phyloP scores from a whole-genome alignment of 78 protist species.

The Pirum gemmata region DNA sequence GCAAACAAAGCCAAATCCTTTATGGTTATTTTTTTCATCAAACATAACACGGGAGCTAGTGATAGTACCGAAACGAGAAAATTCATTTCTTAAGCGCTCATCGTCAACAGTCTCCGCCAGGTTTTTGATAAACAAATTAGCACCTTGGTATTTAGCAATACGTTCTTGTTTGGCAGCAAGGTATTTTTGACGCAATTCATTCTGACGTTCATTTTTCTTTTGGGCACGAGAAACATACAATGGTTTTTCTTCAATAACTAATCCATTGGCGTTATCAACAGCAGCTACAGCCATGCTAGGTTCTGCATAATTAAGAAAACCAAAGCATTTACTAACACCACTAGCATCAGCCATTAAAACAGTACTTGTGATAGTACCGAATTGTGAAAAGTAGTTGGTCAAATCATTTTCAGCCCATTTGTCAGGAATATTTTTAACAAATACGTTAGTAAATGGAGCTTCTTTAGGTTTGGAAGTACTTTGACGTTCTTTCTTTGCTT shows the following conservation, averaged over 20 bases:
- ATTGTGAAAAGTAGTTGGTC: slow-evolving; percentile 50
- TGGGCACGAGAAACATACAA: slow-evolving; percentile 78
- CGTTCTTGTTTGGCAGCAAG: slow-evolving; percentile 56
- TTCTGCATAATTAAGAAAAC: slow-evolving; percentile 54
- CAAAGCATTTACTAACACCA: slow-evolving; percentile 49
- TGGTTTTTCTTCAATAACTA: slow-evolving; percentile 50
- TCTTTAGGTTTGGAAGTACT: slow-evolving; percentile 24
- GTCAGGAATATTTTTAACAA: slow-evolving; percentile 77
- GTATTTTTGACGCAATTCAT: slow-evolving; percentile 56
- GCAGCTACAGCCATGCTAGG: slow-evolving; percentile 68
- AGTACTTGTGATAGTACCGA: slow-evolving; percentile 71
- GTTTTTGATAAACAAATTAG: slow-evolving; percentile 92
- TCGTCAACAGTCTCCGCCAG: slow-evolving; percentile 79
- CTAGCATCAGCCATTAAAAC: slow-evolving; percentile 60
- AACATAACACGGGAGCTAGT: slow-evolving; percentile 81
- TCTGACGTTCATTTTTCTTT: slow-evolving; percentile 70
- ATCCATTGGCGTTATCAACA: slow-evolving; percentile 55
- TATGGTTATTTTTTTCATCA: slow-evolving; percentile 68
- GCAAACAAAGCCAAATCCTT: slow-evolving; percentile 96
- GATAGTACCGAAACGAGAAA: slow-evolving; percentile 84
- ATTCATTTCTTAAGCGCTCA: slow-evolving; percentile 69
- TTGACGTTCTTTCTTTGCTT: slow-evolving; percentile 68
- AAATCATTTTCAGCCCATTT: slow-evolving; percentile 58
- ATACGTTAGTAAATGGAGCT: slow-evolving; percentile 81
- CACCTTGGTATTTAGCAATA: slow-evolving; percentile 62